Conservation (phyloP, 805 yeast species). For the Henningerozyma blattae region DNA sequence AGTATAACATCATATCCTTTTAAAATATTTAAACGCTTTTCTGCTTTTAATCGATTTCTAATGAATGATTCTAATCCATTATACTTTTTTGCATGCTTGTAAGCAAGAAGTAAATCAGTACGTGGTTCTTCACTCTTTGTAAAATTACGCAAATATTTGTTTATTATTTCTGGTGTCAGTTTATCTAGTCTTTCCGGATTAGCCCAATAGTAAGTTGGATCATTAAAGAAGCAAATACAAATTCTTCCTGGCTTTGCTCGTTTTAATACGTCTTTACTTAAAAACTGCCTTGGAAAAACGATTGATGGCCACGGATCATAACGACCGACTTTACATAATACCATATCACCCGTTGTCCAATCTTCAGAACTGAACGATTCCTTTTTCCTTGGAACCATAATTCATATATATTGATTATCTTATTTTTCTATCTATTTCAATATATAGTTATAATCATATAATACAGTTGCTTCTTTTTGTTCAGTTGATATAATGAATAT, state of each 20-base stretch:
- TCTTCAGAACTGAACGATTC: too few relatives aligned
- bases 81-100: conserved; percentile 17
- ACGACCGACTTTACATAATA: conserved; percentile 25
- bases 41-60: conserved; percentile 13
- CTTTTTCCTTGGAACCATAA: too few relatives aligned
- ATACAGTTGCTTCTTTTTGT: too few relatives aligned
- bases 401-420: too few relatives aligned
- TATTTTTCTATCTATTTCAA: too few relatives aligned
- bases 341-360: conserved; percentile 22
- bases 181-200: conserved; percentile 16
- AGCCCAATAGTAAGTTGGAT: conserved; percentile 26
- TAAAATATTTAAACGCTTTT: conserved; percentile 13
- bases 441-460: too few relatives aligned
- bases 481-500: too few relatives aligned
- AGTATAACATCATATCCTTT: conserved; percentile 8
- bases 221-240: conserved; percentile 26
- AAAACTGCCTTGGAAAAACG: conserved; percentile 21
- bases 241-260: conserved; percentile 15
- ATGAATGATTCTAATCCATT: conserved; percentile 14
- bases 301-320: conserved; percentile 28
- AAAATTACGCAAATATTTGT: conserved; percentile 10
- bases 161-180: conserved; percentile 7
- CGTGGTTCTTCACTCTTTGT: conserved; percentile 5
- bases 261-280: conserved; percentile 20
- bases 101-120: conserved; percentile 18